Base-by-base conservation (phyloP, 306 rosid species). In the Prosopis cineraria region DNA sequence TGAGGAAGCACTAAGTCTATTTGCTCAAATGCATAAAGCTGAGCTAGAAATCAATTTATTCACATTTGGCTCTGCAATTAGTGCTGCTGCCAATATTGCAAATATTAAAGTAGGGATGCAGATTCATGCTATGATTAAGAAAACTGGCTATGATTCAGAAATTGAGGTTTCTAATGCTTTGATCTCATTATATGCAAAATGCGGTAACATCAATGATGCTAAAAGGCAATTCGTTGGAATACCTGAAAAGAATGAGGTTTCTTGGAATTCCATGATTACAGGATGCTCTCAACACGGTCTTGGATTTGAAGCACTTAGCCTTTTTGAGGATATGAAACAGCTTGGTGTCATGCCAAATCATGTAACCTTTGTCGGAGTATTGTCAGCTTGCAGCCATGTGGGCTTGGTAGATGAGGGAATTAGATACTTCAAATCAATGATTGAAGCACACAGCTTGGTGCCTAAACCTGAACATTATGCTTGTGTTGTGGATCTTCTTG, bases 261-360 rank as follows among this genome's bases (percentile, higher is more conserved):
- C 98, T 45, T 93, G 97, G 97, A 93, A 91, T 90, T 91, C 97
- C 68, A 84, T 93, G 91, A 89, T 93, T 65, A 87, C 98, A 17
- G 93, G 87, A 65, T 93, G 85, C 81, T 93, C 97, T 80, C 97
- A 91, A 80, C 98, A 93, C 70, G 98, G 98, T 50, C 24, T 22
- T 33, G 96, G 96, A 73, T 73, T 82, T 66, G 88, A 91, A 88
- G 91, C 98, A 34, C 78, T 91, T 29, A 22, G 77, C 59, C 89
- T 89, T 75, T 91, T 94, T 80, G 88, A 89, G 81, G 85, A 86
- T 77, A 94, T 94, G 96, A 89, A 89, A 85, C 74, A 71, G 77
- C 84, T 60, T 39, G 89, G 79, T 24, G 45, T 89, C 31, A 68
- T 40, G 79, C 94, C 98, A 78, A 94, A 85, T 85, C 93, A 87